Percentiles rank a stretch among this genome's conserved stretches.
Conservation (phyloP, 2,329 filamentous ascomycete genomes). For the Arthrobotrys iridis region DNA sequence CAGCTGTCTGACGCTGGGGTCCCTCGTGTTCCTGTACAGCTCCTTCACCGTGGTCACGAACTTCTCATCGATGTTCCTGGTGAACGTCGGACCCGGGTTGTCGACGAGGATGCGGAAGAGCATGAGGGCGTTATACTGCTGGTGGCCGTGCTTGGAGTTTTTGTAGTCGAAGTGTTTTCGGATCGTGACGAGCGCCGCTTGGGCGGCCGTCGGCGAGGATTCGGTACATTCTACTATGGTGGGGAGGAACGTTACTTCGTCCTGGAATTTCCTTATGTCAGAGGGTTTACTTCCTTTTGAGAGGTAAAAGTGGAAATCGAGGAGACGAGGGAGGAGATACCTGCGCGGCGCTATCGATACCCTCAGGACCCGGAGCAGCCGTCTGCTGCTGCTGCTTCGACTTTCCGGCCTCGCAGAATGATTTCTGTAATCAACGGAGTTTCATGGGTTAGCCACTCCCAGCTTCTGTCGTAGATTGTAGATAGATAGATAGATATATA, state of each 20-base stretch:
- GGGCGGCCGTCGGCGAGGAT: slow-evolving; percentile 85
- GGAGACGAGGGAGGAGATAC: slow-evolving; percentile 63
- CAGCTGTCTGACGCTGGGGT: slow-evolving; percentile 83
- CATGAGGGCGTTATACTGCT: slow-evolving; percentile 97
- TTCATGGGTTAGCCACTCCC: slow-evolving; percentile 7
- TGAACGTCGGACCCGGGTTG: slow-evolving; percentile 90
- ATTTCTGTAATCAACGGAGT: slow-evolving; percentile 67
- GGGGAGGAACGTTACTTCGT: slow-evolving; percentile 91
- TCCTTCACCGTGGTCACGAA: slow-evolving; percentile 81
- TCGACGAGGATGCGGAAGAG: slow-evolving; percentile 89
- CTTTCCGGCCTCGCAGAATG: slow-evolving; percentile 77
- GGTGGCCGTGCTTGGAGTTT: slow-evolving; percentile 69
- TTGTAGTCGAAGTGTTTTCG: slow-evolving; percentile 83
- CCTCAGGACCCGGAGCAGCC: slow-evolving; percentile 65
- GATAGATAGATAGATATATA: slow-evolving; percentile 38
- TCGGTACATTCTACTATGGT: slow-evolving; percentile 94
- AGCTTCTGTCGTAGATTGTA: neutral
- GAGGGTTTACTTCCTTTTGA: neutral
- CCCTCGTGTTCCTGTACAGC: slow-evolving; percentile 75
- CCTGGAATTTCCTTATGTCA: slow-evolving; percentile 64
- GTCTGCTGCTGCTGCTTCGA: slow-evolving; percentile 6
- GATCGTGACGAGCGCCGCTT: slow-evolving; percentile 80
- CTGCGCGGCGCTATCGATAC: slow-evolving; percentile 37
- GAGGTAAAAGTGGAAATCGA: slow-evolving; percentile 53
- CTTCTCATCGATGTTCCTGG: slow-evolving; percentile 85